Evolutionary conservation across 2,329 filamentous ascomycete species (phyloP), one percentile per base, ranked within the genome.

Genomic region (Scedosporium minutisporum): DNA sequence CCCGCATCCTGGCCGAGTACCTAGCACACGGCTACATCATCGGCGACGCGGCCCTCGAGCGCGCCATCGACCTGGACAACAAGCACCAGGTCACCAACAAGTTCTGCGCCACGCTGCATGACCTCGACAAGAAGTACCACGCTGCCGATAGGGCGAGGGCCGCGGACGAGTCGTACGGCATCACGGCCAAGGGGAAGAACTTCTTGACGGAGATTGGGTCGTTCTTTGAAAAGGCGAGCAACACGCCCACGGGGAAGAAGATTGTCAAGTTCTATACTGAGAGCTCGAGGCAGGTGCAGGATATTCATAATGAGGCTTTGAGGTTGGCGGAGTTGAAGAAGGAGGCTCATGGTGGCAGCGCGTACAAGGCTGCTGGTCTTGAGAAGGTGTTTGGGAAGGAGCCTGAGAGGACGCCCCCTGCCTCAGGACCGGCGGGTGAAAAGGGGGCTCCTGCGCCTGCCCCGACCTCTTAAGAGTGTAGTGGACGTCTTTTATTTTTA

Each of bases 221-320:
- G 12, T 99, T 97, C 84, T 97, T 97, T 72, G 93, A 97, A 78
- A 96, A 96, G 83, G 93, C 93, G 2, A 80, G 87, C 63, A 88
- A 83, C 73, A 96, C 92, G 0, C 91, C 92, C 9, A 96, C 92
- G 1, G 95, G 95, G 68, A 86, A 93, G 80, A 91, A 89, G 77
- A 78, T 99, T 65, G 89, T 90, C 68, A 81, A 87, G 66, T 99
- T 99, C 78, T 99, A 99, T 78, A 83, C 87, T 6, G 82, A 91
- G 68, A 85, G 90, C 66, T 87, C 89, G 73, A 91, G 91, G 78
- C 93, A 97, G 77, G 92, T 97, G 38, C 82, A 91, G 69, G 95
- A 99, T 73, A 95, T 99, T 57, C 95, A 99, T 77, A 83, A 82
- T 65, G 95, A 99, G 82, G 95, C 95, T 38, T 84, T 88, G 66